These are phyloP conservation scores for Dactylellina cionopaga DNA, from an alignment of 2,329 filamentous ascomycete species.

Conservation along the genomic window DNA sequence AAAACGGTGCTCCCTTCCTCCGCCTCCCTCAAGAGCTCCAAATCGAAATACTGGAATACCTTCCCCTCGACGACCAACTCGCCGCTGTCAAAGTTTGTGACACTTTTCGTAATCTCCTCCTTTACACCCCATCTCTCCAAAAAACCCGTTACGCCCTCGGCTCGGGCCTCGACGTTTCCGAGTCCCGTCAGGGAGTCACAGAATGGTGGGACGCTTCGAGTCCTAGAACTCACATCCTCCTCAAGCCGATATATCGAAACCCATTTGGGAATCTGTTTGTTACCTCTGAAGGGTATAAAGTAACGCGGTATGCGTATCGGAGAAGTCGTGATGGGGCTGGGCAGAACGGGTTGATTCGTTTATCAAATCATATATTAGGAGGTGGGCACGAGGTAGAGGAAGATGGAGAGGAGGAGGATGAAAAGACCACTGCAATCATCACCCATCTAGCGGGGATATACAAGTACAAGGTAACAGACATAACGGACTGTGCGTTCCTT, in stretches of 20 bases:
- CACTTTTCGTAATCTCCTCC: background rate
- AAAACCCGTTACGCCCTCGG: slow-evolving; percentile 9
- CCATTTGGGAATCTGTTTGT: slow-evolving; percentile 12
- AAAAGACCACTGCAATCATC: background rate
- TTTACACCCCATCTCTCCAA: slow-evolving; percentile 3
- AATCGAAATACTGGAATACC: slow-evolving; percentile 17
- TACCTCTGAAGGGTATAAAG: background rate
- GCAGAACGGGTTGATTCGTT: background rate
- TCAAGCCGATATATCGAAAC: background rate
- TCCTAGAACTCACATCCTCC: slow-evolving; percentile 1
- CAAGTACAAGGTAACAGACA: slow-evolving; percentile 18
- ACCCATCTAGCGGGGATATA: background rate
- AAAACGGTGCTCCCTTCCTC: slow-evolving; percentile 8
- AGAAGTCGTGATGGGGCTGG: background rate
- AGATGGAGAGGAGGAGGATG: background rate
- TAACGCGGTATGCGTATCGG: slow-evolving; percentile 7
- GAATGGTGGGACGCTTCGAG: background rate
- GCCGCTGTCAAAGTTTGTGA: background rate
- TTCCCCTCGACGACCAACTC: slow-evolving; percentile 29
- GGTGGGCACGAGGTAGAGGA: background rate
- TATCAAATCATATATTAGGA: background rate
- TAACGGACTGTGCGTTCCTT: slow-evolving; percentile 22
- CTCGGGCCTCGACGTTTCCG: background rate
- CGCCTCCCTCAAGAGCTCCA: slow-evolving; percentile 16
- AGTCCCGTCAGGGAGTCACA: too few relatives aligned